Percentiles rank a stretch among this genome's conserved stretches.
Evolutionary conservation across 179 eudicot genomes (phyloP).

Genomic region (Spergularia azorica): DNA sequence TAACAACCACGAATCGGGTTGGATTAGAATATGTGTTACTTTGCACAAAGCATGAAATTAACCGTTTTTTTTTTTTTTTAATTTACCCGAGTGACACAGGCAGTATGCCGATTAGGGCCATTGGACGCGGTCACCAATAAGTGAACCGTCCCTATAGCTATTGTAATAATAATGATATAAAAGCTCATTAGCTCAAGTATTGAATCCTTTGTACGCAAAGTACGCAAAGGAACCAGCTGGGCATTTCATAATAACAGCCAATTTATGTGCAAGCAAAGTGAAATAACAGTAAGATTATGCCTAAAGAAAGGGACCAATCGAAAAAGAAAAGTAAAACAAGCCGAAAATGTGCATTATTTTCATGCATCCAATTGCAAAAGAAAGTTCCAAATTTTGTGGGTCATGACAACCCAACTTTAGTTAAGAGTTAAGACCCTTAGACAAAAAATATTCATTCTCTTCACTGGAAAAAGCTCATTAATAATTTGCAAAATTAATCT

Average conservation of each 20-base stretch:
- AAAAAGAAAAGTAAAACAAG: not conserved
- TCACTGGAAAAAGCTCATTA: constrained; percentile 1
- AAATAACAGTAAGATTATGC: not conserved
- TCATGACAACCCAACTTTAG: constrained; percentile 29
- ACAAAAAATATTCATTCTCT: too few species aligned
- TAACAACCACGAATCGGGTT: too few species aligned
- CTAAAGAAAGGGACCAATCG: constrained; percentile 10
- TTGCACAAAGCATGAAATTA: too few species aligned
- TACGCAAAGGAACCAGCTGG: not conserved
- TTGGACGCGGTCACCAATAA: too few species aligned
- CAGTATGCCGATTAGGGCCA: too few species aligned
- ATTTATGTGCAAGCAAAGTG: not conserved
- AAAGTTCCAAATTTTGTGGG: constrained; percentile 25
- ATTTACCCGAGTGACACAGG: too few species aligned
- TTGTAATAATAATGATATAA: too few species aligned
- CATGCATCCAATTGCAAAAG: not conserved
- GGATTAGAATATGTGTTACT: too few species aligned
- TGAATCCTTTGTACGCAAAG: too few species aligned
- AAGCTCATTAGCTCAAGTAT: too few species aligned
- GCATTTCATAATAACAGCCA: constrained; percentile 6
- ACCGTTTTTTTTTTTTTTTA: too few species aligned
- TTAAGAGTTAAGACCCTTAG: not conserved
- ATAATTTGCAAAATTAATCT: not conserved
- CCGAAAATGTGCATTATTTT: not conserved
- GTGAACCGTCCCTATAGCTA: too few species aligned